Evolutionary conservation across 192 early-diverging fungal genomes (phyloP), one percentile per base, ranked within the genome.

Genomic region (Backusella tarrabulga): DNA sequence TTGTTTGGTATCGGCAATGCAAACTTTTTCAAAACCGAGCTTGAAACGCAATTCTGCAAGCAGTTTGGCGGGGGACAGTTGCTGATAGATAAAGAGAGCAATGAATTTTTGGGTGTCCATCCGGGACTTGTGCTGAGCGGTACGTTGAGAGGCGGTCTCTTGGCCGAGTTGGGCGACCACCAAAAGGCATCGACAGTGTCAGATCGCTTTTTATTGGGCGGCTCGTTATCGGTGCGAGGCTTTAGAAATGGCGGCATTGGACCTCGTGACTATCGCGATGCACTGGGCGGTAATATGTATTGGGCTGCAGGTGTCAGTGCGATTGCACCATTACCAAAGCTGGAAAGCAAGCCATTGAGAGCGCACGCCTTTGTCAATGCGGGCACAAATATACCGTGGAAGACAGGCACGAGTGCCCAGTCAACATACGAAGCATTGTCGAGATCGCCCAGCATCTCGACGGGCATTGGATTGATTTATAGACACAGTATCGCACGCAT

Each of bases 321-420:
- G 50, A 89, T 96, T 63, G 91, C 95, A 0, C 95, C 95, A 8
- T 79, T 97, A 76, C 97, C 97, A 6, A 90, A 83, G 63, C 77
- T 96, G 5, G 72, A 81, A 3, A 80, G 73, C 11, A 80, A 90
- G 23, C 90, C 92, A 5, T 83, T 99, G 32, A 91, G 90, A 74
- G 92, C 90, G 0, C 97, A 99, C 80, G 72, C 92, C 50, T 99
- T 95, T 87, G 87, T 92, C 15, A 99, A 99, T 76, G 95, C 91
- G 0, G 97, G 97, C 21, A 88, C 90, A 38, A 82, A 93, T 44
- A 85, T 91, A 17, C 81, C 83, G 29, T 76, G 95, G 66, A 76
- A 87, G 71, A 81, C 70, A 32, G 68, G 85, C 80, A 83, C 79
- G 34, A 67, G 34, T 38, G 72, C 78, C 8, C 14, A 56, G 70